These are phyloP conservation scores for Bipolaris oryzae DNA, from an alignment of 2,329 filamentous ascomycete species.

Conservation along the genomic window DNA sequence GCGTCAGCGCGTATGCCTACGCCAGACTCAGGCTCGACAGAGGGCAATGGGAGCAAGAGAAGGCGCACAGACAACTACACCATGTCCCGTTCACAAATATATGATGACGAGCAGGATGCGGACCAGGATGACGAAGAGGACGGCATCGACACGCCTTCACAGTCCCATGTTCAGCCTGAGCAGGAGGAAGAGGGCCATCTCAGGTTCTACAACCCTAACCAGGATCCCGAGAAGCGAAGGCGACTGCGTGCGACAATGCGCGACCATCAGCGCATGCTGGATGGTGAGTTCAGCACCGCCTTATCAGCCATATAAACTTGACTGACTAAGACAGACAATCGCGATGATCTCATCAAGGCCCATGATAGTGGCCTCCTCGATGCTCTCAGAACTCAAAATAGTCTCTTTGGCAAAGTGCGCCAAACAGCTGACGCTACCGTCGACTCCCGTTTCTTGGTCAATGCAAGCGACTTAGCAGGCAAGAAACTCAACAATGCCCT, in stretches of 20 bases:
- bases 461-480: conserved; percentile 77
- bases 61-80: conserved; percentile 51
- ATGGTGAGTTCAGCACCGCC: conserved; percentile 50
- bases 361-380: conserved; percentile 69
- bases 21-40: conserved; percentile 46
- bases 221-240: conserved; percentile 75
- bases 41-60: conserved; percentile 49
- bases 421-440: conserved; percentile 91
- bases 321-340: conserved; percentile 64
- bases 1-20: conserved; percentile 44
- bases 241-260: conserved; percentile 72
- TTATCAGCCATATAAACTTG: background rate
- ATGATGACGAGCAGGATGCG: conserved; percentile 19
- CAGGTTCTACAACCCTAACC: conserved; percentile 77
- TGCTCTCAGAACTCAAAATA: conserved; percentile 70
- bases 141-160: conserved; percentile 12
- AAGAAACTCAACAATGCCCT: conserved; percentile 78
- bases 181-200: conserved; percentile 19
- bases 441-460: conserved; percentile 85
- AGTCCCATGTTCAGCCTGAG: conserved; percentile 8
- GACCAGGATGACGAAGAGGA: conserved; percentile 29
- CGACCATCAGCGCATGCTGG: conserved; percentile 66
- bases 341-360: conserved; percentile 69
- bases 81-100: conserved; percentile 12
- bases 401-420: conserved; percentile 70